Conservation (phyloP, 108 stramenopile genomes). For the Pseudonitzschia multiseries region DNA sequence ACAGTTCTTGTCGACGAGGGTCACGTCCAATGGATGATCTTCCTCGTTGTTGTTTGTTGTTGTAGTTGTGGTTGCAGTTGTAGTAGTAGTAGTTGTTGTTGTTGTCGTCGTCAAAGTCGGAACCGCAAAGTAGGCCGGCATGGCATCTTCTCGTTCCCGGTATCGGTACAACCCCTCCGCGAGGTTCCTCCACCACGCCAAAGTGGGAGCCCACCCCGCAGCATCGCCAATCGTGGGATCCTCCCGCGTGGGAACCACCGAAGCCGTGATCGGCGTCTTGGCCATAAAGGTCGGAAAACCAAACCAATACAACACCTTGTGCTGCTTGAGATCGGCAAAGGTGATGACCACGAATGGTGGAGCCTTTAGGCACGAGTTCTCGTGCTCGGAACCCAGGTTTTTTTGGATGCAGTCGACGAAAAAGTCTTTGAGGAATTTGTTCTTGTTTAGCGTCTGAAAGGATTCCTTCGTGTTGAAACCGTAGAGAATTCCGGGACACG, state of each 20-base stretch:
- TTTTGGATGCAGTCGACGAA: slow-evolving; percentile 35
- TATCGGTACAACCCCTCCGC: slow-evolving; percentile 21
- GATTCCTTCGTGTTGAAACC: slow-evolving; percentile 78
- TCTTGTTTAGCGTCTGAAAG: slow-evolving; percentile 75
- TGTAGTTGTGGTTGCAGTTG: too few species aligned
- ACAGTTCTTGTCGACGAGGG: neutral
- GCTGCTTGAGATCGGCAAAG: slow-evolving; percentile 77
- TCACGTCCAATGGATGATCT: too few species aligned
- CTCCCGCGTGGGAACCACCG: too few species aligned
- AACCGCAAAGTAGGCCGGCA: slow-evolving; percentile 33
- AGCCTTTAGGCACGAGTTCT: neutral
- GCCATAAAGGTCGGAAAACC: slow-evolving; percentile 71
- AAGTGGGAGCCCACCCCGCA: slow-evolving; percentile 17
- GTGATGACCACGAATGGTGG: slow-evolving; percentile 47
- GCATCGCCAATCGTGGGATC: too few species aligned
- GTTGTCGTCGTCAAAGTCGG: neutral
- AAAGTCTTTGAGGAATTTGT: slow-evolving; percentile 50
- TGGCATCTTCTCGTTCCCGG: slow-evolving; percentile 3
- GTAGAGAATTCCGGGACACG: slow-evolving; percentile 30
- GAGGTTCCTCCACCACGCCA: neutral
- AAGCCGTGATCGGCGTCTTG: slow-evolving; percentile 9
- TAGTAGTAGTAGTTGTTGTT: too few species aligned
- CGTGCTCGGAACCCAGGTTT: too few species aligned
- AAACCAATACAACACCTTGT: slow-evolving; percentile 86
- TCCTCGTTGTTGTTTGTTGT: too few species aligned